Conservation (phyloP, 257 asterid genomes). For the Osmanthus fragrans region DNA sequence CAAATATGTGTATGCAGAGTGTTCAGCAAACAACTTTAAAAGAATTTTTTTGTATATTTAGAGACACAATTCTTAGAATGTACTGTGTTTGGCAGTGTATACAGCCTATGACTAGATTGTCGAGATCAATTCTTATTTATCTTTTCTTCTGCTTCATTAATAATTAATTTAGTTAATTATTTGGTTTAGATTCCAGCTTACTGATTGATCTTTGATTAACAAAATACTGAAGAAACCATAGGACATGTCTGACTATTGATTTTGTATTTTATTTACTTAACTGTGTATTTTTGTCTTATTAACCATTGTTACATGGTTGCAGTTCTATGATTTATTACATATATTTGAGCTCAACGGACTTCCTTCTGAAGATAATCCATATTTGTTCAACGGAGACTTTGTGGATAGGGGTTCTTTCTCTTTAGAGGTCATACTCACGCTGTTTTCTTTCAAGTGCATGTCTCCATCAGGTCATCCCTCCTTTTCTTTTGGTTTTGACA, state of each 20-base stretch:
- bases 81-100: not conserved
- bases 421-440: slow-evolving; percentile 83
- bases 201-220: slow-evolving; percentile 5
- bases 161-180: slow-evolving; percentile 11
- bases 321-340: slow-evolving; percentile 92
- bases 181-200: slow-evolving; percentile 19
- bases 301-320: slow-evolving; percentile 41
- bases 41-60: not conserved
- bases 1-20: not conserved
- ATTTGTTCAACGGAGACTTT: slow-evolving; percentile 96
- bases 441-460: slow-evolving; percentile 98
- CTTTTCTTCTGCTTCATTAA: slow-evolving; percentile 1
- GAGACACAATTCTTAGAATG: not conserved
- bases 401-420: slow-evolving; percentile 99
- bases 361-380: slow-evolving; percentile 96
- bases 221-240: slow-evolving; percentile 1
- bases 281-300: slow-evolving; percentile 11
- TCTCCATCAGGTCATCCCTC: slow-evolving; percentile 76
- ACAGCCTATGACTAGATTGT: not conserved
- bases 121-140: not conserved
- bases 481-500: slow-evolving; percentile 11
- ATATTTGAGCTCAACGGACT: slow-evolving; percentile 98
- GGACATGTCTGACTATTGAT: slow-evolving; percentile 8
- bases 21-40: not conserved
- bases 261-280: slow-evolving; percentile 1